These are phyloP conservation scores for Truncatella angustata DNA, from an alignment of 2,329 filamentous ascomycete genomes.

Conservation along the genomic window DNA sequence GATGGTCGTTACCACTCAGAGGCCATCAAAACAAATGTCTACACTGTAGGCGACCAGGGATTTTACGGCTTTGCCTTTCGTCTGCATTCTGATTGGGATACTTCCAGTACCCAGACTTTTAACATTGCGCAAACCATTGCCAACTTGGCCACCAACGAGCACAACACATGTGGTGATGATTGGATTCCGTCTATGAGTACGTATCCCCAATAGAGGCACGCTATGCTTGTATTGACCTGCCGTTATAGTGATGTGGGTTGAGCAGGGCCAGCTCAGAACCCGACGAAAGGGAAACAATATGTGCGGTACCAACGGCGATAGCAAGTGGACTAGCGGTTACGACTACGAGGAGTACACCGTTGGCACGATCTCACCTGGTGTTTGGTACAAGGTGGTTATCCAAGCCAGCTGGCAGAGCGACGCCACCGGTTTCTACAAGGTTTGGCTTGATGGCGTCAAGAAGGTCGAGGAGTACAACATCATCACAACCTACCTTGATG, in stretches of 20 bases:
- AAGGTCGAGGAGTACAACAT: slow-evolving; percentile 26
- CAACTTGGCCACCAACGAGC: slow-evolving; percentile 26
- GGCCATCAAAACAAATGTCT: slow-evolving; percentile 23
- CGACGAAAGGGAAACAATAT: slow-evolving; percentile 31
- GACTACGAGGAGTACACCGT: slow-evolving; percentile 21
- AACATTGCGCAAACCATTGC: slow-evolving; percentile 36
- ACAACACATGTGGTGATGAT: slow-evolving; percentile 26
- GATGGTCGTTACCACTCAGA: slow-evolving; percentile 33
- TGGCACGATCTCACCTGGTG: slow-evolving; percentile 26
- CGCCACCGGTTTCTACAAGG: slow-evolving; percentile 29
- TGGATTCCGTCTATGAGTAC: slow-evolving; percentile 26
- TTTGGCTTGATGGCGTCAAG: slow-evolving; percentile 32
- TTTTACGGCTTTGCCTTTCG: slow-evolving; percentile 36
- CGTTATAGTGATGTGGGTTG: slow-evolving; percentile 16
- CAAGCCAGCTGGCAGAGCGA: slow-evolving; percentile 32
- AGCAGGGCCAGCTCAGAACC: slow-evolving; percentile 27
- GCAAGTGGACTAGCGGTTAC: slow-evolving; percentile 15
- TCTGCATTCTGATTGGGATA: slow-evolving; percentile 32
- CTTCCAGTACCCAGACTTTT: slow-evolving; percentile 27
- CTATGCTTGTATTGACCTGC: slow-evolving; percentile 24
- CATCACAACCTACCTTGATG: slow-evolving; percentile 30
- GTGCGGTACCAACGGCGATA: slow-evolving; percentile 14
- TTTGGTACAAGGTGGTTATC: slow-evolving; percentile 31
- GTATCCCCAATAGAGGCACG: background rate
- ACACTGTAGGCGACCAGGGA: slow-evolving; percentile 26